Conservation (phyloP, 2,329 filamentous ascomycete genomes). For the Gnomoniopsis sp. region DNA sequence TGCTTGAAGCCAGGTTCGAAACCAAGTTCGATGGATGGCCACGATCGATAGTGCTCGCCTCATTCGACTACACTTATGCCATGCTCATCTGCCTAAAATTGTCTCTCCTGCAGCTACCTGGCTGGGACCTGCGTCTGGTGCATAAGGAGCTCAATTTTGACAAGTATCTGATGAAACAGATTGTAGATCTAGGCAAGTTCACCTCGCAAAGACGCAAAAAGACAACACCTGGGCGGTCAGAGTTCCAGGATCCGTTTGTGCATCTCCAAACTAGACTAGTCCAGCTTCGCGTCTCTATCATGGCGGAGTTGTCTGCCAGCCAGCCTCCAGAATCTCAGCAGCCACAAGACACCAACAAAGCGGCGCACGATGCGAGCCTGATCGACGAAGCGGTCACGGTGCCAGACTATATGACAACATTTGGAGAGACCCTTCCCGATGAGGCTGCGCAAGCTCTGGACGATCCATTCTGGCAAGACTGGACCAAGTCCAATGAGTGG, state of each 20-base stretch:
- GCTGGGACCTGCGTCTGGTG: conserved; percentile 40
- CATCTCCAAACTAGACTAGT: conserved; percentile 4
- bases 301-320: conserved; percentile 8
- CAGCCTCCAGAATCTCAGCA: not conserved
- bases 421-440: not conserved
- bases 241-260: conserved; percentile 6
- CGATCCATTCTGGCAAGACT: conserved; percentile 13
- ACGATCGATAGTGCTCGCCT: conserved; percentile 39
- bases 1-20: conserved; percentile 32
- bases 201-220: conserved; percentile 22
- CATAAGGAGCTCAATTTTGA: conserved; percentile 34
- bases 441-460: conserved; percentile 5
- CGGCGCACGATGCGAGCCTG: not conserved
- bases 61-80: conserved; percentile 45
- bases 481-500: conserved; percentile 6
- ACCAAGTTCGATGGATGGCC: conserved; percentile 27
- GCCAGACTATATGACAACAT: not conserved
- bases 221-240: not conserved
- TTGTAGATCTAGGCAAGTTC: conserved; percentile 27
- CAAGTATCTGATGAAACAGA: conserved; percentile 27
- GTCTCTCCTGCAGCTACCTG: conserved; percentile 40
- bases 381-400: not conserved
- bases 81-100: conserved; percentile 45
- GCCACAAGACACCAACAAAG: not conserved
- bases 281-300: conserved; percentile 4